Evolutionary conservation across 306 rosid species (phyloP), one percentile per base, ranked within the genome.

Genomic region (Vigna hirtella): DNA sequence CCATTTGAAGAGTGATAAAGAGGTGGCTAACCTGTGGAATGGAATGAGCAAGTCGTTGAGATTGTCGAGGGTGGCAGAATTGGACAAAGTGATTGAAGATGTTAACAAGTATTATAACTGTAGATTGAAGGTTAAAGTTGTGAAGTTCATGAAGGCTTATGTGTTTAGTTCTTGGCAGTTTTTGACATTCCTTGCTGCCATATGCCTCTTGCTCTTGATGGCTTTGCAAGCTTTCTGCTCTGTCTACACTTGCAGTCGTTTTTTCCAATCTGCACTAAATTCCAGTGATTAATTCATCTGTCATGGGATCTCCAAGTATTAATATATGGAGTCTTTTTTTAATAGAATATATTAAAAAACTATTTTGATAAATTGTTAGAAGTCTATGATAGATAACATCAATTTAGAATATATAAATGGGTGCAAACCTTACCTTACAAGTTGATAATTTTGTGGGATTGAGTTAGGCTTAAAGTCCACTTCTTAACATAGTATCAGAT

Each of bases 21-120:
- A 91, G 56, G 97, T 77, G 16, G 86, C 91, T 1, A 72, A 84
- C 4, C 22, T 89, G 56, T 91, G 92, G 90, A 93, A 91, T 66
- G 93, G 93, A 18, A 93, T 91, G 91, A 91, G 85, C 81, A 88
- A 85, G 78, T 93, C 93, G 0, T 72, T 90, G 61, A 85, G 87
- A 63, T 65, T 91, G 86, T 90, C 91, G 1, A 91, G 68, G 78
- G 97, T 93, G 22, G 62, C 86, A 34, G 85, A 70, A 24, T 80
- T 93, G 83, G 98, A 93, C 66, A 87, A 88, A 81, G 87, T 74
- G 9, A 91, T 93, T 77, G 92, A 90, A 75, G 96, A 93, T 81
- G 90, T 86, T 58, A 93, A 93, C 86, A 91, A 80, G 83, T 81
- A 87, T 69, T 56, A 93, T 49, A 66, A 84, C 53, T 58, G 92